Evolutionary conservation across 2,329 filamentous ascomycete genomes (phyloP).

Genomic region (Exophiala calicioides): DNA sequence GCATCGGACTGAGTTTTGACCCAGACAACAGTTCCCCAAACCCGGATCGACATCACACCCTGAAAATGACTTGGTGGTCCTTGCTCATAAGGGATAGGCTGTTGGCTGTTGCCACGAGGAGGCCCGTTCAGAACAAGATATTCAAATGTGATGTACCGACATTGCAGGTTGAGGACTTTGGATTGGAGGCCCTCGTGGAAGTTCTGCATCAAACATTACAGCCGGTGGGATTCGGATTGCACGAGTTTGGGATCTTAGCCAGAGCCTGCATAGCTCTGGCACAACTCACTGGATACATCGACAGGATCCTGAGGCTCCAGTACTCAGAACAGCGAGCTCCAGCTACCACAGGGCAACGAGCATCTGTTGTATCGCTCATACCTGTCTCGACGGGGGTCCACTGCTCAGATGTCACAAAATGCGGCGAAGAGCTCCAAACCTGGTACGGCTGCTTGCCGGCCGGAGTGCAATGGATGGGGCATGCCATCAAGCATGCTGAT

Average conservation of each 20-base stretch:
- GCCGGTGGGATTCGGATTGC: not conserved
- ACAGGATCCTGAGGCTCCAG: constrained; percentile 16
- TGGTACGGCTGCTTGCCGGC: constrained; percentile 17
- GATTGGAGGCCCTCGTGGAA: constrained; percentile 61
- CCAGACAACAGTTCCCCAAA: constrained; percentile 76
- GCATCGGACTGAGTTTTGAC: constrained; percentile 89
- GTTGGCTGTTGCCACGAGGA: constrained; percentile 88
- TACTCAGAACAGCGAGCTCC: constrained; percentile 13
- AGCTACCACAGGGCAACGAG: not conserved
- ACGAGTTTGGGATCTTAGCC: constrained; percentile 7
- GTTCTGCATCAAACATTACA: constrained; percentile 2
- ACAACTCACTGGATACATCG: constrained; percentile 19
- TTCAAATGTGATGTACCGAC: constrained; percentile 93
- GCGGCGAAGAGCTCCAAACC: constrained; percentile 18
- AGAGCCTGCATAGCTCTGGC: constrained; percentile 17
- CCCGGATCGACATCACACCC: constrained; percentile 71
- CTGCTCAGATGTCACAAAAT: constrained; percentile 10
- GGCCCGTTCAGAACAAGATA: constrained; percentile 87
- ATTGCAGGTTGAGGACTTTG: constrained; percentile 81
- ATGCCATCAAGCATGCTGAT: not conserved
- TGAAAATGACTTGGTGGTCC: constrained; percentile 98
- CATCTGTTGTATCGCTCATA: constrained; percentile 14
- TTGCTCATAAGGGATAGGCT: constrained; percentile 93
- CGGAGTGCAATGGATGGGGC: constrained; percentile 5
- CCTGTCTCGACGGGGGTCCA: constrained; percentile 2